Evolutionary conservation across 768 basidiomycete species (phyloP).

Genomic region (Kwoniella sp.): DNA sequence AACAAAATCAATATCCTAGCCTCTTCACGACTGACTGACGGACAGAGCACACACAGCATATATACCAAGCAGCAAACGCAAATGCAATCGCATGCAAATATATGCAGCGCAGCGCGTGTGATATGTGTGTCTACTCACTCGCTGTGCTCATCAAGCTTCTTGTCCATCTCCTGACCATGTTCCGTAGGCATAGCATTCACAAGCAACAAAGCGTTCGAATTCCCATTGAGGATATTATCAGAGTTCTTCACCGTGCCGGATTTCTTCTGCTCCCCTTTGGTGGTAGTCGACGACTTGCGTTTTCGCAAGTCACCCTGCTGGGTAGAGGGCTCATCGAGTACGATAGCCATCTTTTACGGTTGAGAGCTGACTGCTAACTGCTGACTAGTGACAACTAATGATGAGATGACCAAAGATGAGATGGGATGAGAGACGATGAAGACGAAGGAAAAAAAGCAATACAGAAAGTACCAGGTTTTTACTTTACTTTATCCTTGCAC

Average conservation of each 20-base stretch:
- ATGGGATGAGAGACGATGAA: not conserved
- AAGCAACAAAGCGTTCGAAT: conserved; percentile 33
- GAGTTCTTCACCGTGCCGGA: conserved; percentile 17
- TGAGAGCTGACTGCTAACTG: not conserved
- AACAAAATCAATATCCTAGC: not conserved
- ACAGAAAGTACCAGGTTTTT: too few relatives aligned
- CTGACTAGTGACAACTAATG: too few relatives aligned
- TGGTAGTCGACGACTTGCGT: conserved; percentile 20
- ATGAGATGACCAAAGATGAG: too few relatives aligned
- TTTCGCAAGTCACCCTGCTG: conserved; percentile 15
- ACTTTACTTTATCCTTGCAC: too few relatives aligned
- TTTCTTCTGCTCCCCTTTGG: conserved; percentile 11
- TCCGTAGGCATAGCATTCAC: conserved; percentile 59
- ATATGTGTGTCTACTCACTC: conserved; percentile 58
- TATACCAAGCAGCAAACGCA: too few relatives aligned
- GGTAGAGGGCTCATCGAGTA: not conserved
- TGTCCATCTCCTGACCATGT: conserved; percentile 73
- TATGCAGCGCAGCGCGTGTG: too few relatives aligned
- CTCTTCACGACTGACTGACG: too few relatives aligned
- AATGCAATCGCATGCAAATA: too few relatives aligned
- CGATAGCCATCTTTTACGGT: not conserved
- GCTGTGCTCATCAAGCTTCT: conserved; percentile 70
- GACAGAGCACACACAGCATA: too few relatives aligned
- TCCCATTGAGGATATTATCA: conserved; percentile 34
- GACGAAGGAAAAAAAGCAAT: too few relatives aligned